phyloP scores from a whole-genome alignment of 1,139 yeast species.

The Debaryomyces subglobosus region DNA sequence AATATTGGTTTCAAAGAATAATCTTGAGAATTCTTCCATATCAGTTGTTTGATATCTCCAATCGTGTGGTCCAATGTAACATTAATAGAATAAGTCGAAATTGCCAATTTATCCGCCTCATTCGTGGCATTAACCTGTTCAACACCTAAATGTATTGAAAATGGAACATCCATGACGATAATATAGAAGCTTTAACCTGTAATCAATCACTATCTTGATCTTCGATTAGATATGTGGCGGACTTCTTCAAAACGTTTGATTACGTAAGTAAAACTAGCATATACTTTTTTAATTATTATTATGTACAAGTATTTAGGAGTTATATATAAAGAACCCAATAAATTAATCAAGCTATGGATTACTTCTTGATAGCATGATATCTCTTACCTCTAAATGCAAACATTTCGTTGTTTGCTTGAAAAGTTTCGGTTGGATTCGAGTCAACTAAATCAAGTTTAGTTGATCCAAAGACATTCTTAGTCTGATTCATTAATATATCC shows the following conservation, averaged over 20 bases:
- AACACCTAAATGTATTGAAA: conserved; percentile 22
- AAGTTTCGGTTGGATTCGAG: conserved; percentile 86
- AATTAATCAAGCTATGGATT: conserved; percentile 7
- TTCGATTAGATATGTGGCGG: conserved; percentile 8
- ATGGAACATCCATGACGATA: conserved; percentile 27
- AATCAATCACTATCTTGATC: neutral
- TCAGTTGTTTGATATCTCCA: conserved; percentile 27
- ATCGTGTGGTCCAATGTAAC: conserved; percentile 26
- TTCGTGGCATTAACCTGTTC: conserved; percentile 15
- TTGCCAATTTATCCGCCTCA: conserved; percentile 9
- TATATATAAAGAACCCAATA: conserved; percentile 16
- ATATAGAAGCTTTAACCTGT: neutral
- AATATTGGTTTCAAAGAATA: conserved; percentile 28
- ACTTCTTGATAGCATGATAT: conserved; percentile 73
- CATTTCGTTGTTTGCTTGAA: conserved; percentile 85
- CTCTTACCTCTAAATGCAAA: conserved; percentile 96
- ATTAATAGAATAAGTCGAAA: conserved; percentile 17
- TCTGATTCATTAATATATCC: conserved; percentile 79
- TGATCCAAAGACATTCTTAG: conserved; percentile 74
- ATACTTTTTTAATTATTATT: conserved; percentile 4
- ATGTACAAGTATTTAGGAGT: conserved; percentile 10
- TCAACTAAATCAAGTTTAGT: conserved; percentile 95
- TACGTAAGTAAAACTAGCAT: neutral
- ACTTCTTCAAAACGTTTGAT: neutral
- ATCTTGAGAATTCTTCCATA: conserved; percentile 32